phyloP scores from a whole-genome alignment of 208 protist genomes.

The Trypanosomatidae sp. region DNA sequence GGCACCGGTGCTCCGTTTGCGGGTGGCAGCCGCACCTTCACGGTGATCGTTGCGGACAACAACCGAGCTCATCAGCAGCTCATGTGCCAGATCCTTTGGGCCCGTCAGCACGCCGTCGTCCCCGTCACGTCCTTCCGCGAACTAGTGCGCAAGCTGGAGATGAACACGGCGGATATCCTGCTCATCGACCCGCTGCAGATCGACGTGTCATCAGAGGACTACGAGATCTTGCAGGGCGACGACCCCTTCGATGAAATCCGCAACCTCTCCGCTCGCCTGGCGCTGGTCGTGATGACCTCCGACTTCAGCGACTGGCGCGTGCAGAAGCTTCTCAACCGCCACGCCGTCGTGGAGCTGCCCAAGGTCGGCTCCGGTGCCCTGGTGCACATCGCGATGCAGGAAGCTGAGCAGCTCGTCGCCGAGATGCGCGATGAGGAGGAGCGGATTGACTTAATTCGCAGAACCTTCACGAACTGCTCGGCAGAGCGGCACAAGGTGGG shows the following conservation, averaged over 20 bases:
- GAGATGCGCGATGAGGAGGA: constrained; percentile 83
- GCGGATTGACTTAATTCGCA: constrained; percentile 71
- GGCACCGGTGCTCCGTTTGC: neutral
- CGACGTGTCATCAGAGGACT: constrained; percentile 61
- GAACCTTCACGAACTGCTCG: constrained; percentile 64
- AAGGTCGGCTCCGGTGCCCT: constrained; percentile 67
- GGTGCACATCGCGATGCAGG: constrained; percentile 88
- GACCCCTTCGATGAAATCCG: constrained; percentile 68
- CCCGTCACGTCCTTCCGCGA: constrained; percentile 69
- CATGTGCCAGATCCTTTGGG: constrained; percentile 80
- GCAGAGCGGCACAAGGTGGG: constrained; percentile 67
- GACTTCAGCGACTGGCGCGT: constrained; percentile 85
- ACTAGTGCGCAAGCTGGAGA: constrained; percentile 59
- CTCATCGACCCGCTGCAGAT: constrained; percentile 80
- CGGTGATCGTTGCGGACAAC: constrained; percentile 77
- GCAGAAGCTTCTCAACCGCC: constrained; percentile 70
- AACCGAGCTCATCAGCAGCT: constrained; percentile 61
- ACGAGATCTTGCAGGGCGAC: constrained; percentile 38
- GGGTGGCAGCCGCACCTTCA: constrained; percentile 37
- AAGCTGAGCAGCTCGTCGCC: constrained; percentile 73
- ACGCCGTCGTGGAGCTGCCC: constrained; percentile 80
- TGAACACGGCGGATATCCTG: constrained; percentile 64
- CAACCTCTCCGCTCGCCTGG: constrained; percentile 42
- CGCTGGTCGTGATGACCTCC: constrained; percentile 68
- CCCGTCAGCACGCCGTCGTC: constrained; percentile 82